Percentiles rank a stretch among this genome's conserved stretches.
Evolutionary conservation across 1,284 basidiomycete genomes (phyloP).

Genomic region (Mycena citricolor): DNA sequence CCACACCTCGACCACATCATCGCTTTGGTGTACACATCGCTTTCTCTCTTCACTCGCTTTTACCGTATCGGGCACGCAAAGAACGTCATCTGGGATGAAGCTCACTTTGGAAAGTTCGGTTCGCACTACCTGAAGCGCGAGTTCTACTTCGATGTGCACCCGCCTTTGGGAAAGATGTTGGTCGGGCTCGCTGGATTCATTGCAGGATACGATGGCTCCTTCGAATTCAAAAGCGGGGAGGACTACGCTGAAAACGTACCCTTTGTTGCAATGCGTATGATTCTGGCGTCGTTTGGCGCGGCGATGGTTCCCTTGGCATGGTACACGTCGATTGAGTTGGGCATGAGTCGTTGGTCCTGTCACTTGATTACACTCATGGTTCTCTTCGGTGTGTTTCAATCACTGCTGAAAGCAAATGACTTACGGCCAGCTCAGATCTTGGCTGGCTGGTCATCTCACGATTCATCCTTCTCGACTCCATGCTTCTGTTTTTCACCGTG

Average conservation of each 20-base stretch:
- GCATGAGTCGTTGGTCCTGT: constrained; percentile 87
- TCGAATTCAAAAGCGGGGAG: constrained; percentile 94
- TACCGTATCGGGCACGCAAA: constrained; percentile 90
- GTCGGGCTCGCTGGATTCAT: constrained; percentile 91
- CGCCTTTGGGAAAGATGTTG: constrained; percentile 97
- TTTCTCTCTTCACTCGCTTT: constrained; percentile 93
- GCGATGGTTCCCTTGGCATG: constrained; percentile 96
- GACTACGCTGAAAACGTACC: constrained; percentile 85
- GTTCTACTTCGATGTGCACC: constrained; percentile 98
- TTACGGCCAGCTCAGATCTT: constrained; percentile 60
- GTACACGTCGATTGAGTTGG: constrained; percentile 95
- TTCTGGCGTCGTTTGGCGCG: constrained; percentile 94
- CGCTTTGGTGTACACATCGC: constrained; percentile 85
- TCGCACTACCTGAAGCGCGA: constrained; percentile 95
- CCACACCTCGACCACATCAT: constrained; percentile 85
- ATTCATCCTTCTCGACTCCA: constrained; percentile 96
- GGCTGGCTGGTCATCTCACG: constrained; percentile 96
- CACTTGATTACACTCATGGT: constrained; percentile 96
- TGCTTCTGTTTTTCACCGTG: constrained; percentile 98
- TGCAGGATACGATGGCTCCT: constrained; percentile 88
- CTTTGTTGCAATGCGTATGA: constrained; percentile 92
- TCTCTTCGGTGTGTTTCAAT: constrained; percentile 80
- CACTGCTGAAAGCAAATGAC: too few relatives aligned
- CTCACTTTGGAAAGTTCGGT: constrained; percentile 96
- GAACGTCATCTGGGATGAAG: constrained; percentile 97